phyloP scores from a whole-genome alignment of 805 yeast genomes.

The Nakazawaea wickerhamii region DNA sequence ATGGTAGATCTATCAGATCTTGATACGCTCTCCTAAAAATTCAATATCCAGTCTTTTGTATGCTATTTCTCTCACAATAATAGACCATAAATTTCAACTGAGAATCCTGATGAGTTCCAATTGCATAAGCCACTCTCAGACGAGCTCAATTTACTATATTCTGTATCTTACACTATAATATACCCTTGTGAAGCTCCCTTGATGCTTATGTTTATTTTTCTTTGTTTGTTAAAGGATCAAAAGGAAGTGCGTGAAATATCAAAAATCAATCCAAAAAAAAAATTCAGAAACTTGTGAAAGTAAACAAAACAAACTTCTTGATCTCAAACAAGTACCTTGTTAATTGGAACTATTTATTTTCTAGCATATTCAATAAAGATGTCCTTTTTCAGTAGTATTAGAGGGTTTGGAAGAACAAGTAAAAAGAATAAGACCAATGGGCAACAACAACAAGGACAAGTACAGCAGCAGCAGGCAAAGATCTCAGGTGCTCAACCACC shows the following conservation, averaged over 20 bases:
- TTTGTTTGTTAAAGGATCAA: background rate
- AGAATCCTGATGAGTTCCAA: background rate
- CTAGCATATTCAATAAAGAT: slow-evolving; percentile 14
- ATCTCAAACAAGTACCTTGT: background rate
- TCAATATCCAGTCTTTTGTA: no score
- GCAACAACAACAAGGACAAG: slow-evolving; percentile 17
- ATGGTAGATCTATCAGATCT: no score
- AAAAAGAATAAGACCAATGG: slow-evolving; percentile 24
- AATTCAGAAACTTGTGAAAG: background rate
- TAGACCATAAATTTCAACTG: background rate
- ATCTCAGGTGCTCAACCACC: slow-evolving; percentile 19
- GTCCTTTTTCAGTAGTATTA: slow-evolving; percentile 37
- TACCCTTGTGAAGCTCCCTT: background rate
- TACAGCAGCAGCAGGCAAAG: slow-evolving; percentile 15
- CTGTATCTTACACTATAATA: no score
- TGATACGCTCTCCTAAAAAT: no score
- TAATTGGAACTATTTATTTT: background rate
- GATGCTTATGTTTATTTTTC: background rate
- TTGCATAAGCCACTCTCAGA: no score
- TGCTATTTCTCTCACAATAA: background rate
- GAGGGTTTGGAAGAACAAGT: slow-evolving; percentile 54
- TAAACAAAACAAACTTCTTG: background rate
- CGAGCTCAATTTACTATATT: no score
- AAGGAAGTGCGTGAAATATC: slow-evolving; percentile 2
- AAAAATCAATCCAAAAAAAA: no score